Percentiles rank a stretch among this genome's conserved stretches.
Conservation (phyloP, 2,329 filamentous ascomycete species). For the Colletotrichum liriopes region DNA sequence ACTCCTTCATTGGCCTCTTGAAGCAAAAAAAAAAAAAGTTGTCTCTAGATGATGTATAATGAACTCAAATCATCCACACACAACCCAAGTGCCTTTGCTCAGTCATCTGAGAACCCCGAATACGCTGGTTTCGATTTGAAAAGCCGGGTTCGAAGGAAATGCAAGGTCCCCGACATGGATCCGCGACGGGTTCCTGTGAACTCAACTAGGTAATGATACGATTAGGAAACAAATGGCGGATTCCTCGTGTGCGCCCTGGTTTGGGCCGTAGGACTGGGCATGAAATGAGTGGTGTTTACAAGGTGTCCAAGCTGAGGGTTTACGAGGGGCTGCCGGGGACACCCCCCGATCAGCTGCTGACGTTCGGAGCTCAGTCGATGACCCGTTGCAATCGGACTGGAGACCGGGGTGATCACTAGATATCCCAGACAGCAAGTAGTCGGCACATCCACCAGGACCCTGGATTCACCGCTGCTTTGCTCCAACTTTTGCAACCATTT, state of each 20-base stretch:
- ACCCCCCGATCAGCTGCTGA: slow-evolving; percentile 22
- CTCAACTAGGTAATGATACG: background rate
- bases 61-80: slow-evolving; percentile 16
- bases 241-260: background rate
- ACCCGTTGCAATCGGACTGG: slow-evolving; percentile 26
- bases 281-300: slow-evolving; percentile 16
- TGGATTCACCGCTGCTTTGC: background rate
- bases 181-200: background rate
- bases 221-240: background rate
- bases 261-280: background rate
- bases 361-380: slow-evolving; percentile 11
- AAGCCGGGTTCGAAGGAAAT: background rate
- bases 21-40: slow-evolving; percentile 35
- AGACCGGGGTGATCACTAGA: slow-evolving; percentile 4
- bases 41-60: slow-evolving; percentile 39
- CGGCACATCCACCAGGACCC: background rate
- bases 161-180: background rate
- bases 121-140: background rate
- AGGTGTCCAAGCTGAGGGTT: slow-evolving; percentile 19
- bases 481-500: background rate
- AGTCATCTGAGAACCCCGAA: background rate
- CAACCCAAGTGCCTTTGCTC: background rate
- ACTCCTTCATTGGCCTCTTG: slow-evolving; percentile 4
- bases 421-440: background rate
- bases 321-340: background rate